A percentile compares a stretch with the other conserved stretches of the same genome.
Conservation (phyloP, 805 yeast species). For the Blastobotrys peoriensis region DNA sequence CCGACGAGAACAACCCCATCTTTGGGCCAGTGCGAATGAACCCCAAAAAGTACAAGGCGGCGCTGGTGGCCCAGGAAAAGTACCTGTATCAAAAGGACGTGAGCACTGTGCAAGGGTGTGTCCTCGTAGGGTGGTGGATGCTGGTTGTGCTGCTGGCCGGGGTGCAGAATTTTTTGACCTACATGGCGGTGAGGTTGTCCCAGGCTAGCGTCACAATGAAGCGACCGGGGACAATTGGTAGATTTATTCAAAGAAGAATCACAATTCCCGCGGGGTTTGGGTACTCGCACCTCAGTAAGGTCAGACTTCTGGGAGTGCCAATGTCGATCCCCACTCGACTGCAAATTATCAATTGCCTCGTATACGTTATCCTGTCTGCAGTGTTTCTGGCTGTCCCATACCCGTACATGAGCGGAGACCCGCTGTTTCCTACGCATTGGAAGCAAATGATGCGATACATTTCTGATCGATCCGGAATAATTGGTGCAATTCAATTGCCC, state of each 20-base stretch:
- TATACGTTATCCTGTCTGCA: slow-evolving; percentile 35
- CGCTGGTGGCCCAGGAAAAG: slow-evolving; percentile 12
- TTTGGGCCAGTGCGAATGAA: slow-evolving; percentile 10
- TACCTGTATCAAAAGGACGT: slow-evolving; percentile 23
- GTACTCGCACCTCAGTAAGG: slow-evolving; percentile 27
- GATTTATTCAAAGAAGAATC: slow-evolving; percentile 25
- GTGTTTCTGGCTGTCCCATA: slow-evolving; percentile 29
- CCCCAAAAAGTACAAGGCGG: slow-evolving; percentile 6
- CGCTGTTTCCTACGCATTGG: slow-evolving; percentile 31
- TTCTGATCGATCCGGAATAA: slow-evolving; percentile 52
- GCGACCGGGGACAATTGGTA: slow-evolving; percentile 14
- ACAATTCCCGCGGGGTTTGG: slow-evolving; percentile 34
- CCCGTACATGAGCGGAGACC: slow-evolving; percentile 30
- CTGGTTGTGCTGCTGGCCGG: slow-evolving; percentile 17
- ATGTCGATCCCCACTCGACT: slow-evolving; percentile 46
- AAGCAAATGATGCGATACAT: slow-evolving; percentile 36
- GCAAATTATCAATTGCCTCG: slow-evolving; percentile 40
- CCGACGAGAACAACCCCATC: slow-evolving; percentile 7
- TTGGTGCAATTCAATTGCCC: slow-evolving; percentile 45
- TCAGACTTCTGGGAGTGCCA: slow-evolving; percentile 19
- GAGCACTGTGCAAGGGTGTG: slow-evolving; percentile 28
- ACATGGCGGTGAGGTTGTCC: slow-evolving; percentile 17
- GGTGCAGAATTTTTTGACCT: slow-evolving; percentile 8
- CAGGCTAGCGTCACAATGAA: slow-evolving; percentile 21
- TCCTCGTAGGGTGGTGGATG: slow-evolving; percentile 29